Base-by-base conservation (phyloP, 2,329 filamentous ascomycete genomes). In the Stromatinia cepivora region DNA sequence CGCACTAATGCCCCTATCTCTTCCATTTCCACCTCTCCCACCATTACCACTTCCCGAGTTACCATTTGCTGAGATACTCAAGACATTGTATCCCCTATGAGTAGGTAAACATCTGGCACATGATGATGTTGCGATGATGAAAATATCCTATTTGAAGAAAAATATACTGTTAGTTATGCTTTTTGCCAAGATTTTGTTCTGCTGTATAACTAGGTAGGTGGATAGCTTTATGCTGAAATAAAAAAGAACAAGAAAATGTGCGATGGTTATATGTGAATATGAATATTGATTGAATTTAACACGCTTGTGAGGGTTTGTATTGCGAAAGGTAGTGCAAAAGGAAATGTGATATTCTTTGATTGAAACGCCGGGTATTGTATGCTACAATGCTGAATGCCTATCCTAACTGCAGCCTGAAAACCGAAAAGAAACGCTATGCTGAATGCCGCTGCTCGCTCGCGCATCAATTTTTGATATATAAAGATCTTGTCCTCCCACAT, bases 111-210 rank as follows among this genome's bases (percentile, higher is more conserved):
- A 85, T 65, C 89, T 85, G 15, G 88, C 83, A 78, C 91, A 93
- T 1, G 89, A 91, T 20, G 90, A 90, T 11, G 88, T 88, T 56
- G 87, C 79, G 73, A 91, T 91, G 73, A 91, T 82, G 77, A 91
- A 87, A 72, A 91, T 82, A 78, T 88, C 88, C 88, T 89, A 65
- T 65, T 65, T 46, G n/a, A 36, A 42, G n/a, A 39, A 10, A 39
- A 11, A 15, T 45, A 13, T 50, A 39, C 11, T 17, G 50, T 69
- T 69, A 65, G 59, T 59, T 57, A 46, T 54, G 28, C 42, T 59
- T 50, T 58, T 62, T n/a, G 45, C 45, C 59, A 62, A 50, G 59
- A 36, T 53, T 62, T 63, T 63, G 15, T 63, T 52, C 46, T 28
- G 34, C 34, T 34, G 46, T 52, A 39, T 42, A 25, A 64, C 20